Conservation (phyloP, 352 stramenopile genomes). For the Thalassiosira mediterranea region DNA sequence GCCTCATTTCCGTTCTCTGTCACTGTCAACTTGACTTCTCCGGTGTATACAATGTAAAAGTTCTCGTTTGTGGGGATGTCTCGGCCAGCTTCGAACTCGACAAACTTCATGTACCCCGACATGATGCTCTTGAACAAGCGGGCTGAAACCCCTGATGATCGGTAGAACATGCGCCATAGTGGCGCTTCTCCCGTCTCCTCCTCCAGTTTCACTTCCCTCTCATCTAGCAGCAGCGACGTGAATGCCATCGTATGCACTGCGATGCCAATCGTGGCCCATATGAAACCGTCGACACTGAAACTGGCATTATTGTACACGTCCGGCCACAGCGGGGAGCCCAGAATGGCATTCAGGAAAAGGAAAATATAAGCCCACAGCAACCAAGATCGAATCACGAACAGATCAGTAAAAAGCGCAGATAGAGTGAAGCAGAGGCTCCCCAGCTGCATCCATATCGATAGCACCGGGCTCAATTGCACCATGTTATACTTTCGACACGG, state of each 20-base stretch:
- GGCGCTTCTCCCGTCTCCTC: not conserved
- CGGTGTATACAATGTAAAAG: not conserved
- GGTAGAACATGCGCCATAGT: not conserved
- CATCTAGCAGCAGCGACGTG: not conserved
- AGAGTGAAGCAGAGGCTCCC: not conserved
- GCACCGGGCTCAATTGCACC: not conserved
- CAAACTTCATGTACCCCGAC: not conserved
- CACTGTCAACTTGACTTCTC: not conserved
- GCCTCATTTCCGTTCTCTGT: not conserved
- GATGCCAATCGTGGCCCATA: not conserved
- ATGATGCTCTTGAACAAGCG: not conserved
- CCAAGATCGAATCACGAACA: not conserved
- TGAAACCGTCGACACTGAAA: not conserved
- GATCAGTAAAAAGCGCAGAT: not conserved
- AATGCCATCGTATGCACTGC: not conserved
- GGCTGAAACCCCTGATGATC: not conserved
- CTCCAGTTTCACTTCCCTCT: not conserved
- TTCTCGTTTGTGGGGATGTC: not conserved
- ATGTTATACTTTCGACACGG: not conserved
- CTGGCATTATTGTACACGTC: not conserved
- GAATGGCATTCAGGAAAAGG: not conserved
- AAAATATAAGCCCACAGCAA: not conserved
- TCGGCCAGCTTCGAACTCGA: not conserved
- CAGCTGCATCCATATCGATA: not conserved
- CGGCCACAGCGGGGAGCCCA: not conserved